Evolutionary conservation across 768 basidiomycete species (phyloP).

Genomic region (Mycena chlorophos): DNA sequence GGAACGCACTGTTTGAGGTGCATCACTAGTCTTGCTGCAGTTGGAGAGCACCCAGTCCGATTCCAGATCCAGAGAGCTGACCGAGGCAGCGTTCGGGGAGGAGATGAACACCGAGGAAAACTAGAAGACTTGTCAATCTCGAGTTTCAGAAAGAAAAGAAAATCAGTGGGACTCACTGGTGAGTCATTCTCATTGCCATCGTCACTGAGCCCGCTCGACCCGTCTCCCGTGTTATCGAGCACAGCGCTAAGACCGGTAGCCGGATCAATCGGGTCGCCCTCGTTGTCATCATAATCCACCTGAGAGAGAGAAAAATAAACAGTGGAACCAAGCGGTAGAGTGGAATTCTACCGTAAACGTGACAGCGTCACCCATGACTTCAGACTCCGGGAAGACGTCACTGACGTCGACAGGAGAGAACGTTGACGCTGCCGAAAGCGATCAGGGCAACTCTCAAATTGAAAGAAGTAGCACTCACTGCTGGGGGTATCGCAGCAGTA

Average conservation of each 20-base stretch:
- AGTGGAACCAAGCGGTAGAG: too few relatives aligned
- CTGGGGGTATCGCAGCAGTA: slow-evolving; percentile 25
- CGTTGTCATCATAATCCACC: too few relatives aligned
- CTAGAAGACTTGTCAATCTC: slow-evolving; percentile 1
- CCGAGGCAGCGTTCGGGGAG: slow-evolving; percentile 28
- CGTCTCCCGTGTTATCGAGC: background rate
- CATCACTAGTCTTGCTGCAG: slow-evolving; percentile 23
- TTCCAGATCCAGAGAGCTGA: slow-evolving; percentile 23
- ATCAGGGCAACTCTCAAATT: too few relatives aligned
- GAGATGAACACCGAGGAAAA: slow-evolving; percentile 28
- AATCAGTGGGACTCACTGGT: background rate
- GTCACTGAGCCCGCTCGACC: slow-evolving; percentile 5
- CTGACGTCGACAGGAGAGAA: too few relatives aligned
- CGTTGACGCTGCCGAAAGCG: too few relatives aligned
- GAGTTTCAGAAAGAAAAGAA: background rate
- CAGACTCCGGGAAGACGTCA: too few relatives aligned
- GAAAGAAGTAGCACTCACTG: background rate
- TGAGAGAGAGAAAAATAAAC: too few relatives aligned
- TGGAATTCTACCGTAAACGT: too few relatives aligned
- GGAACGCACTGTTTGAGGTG: slow-evolving; percentile 18
- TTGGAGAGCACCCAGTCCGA: slow-evolving; percentile 27
- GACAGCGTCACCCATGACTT: too few relatives aligned
- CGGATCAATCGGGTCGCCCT: too few relatives aligned
- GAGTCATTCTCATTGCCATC: slow-evolving; percentile 12
- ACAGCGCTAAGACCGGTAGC: too few relatives aligned